Base-by-base conservation (phyloP, 1,284 basidiomycete species). In the Hortiboletus rubellus region DNA sequence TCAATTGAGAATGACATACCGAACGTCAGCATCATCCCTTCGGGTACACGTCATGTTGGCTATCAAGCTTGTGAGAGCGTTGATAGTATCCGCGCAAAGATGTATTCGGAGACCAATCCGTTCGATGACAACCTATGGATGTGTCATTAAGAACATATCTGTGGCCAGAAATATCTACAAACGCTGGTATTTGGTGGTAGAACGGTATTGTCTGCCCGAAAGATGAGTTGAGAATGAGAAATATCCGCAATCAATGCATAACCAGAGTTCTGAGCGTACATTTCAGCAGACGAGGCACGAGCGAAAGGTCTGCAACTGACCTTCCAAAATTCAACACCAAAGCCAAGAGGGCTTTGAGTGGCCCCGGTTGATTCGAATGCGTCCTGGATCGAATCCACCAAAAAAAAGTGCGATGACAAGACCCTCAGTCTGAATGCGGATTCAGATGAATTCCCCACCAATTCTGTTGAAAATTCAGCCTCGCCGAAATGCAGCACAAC, bases 161-260 rank as follows among this genome's bases (percentile, higher is more conserved):
- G 31, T 22, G 8, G 15, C 7, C 5, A 0, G 24, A n/a, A 48
- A 37, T 12, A 52, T 47, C 22, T 31, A 70, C 76, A 53, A 67
- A 85, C 84, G 51, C 64, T 68, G 24, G 68, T 79, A 53, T 74
- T 70, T 9, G 78, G 66, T 34, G 72, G 72, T 18, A 63, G 60
- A 27, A 55, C 53, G 8, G 64, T 59, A 18, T 61, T 71, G 40
- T 67, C 72, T 54, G 68, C 79, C 48, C 66, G 75, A 66, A 77
- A 78, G 33, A 58, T 74, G 67, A 79, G 63, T 43, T 78, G 74
- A 43, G 87, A 65, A 55, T 82, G 76, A 24, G 74, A 69, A 5
- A 92, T 58, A 57, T 91, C 87, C 14, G 82, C 77, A 12, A 93
- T 65, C 33, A 86, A 75, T 2, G 89, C 91, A 72, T 89, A 94